phyloP scores from a whole-genome alignment of 345 rosid species.

The Camelina sativa region DNA sequence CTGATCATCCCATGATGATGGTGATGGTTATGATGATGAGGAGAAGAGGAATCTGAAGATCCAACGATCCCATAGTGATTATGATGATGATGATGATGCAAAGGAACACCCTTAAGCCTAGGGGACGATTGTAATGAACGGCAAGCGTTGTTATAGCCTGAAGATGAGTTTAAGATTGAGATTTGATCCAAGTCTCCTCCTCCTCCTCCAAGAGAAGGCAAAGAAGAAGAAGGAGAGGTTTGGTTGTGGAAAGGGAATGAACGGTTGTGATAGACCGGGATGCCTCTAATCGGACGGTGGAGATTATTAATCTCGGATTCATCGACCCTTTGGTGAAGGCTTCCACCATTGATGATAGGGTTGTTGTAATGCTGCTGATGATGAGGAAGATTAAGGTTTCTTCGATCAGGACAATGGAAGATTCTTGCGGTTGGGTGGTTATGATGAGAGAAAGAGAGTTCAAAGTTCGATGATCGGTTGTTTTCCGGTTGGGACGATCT shows the following conservation, averaged over 20 bases:
- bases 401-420: slow-evolving; percentile 42
- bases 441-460: slow-evolving; percentile 45
- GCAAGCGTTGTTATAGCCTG: slow-evolving; percentile 41
- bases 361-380: slow-evolving; percentile 43
- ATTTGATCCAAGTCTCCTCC: slow-evolving; percentile 60
- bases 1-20: slow-evolving; percentile 61
- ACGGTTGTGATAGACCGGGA: slow-evolving; percentile 80
- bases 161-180: slow-evolving; percentile 54
- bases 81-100: slow-evolving; percentile 48
- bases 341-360: slow-evolving; percentile 36
- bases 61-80: slow-evolving; percentile 57
- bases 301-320: slow-evolving; percentile 45
- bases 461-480: slow-evolving; percentile 42
- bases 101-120: slow-evolving; percentile 56
- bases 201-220: slow-evolving; percentile 53
- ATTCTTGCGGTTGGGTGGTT: slow-evolving; percentile 33
- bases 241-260: slow-evolving; percentile 69
- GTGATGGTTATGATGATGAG: slow-evolving; percentile 52
- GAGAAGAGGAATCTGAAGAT: slow-evolving; percentile 53
- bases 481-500: slow-evolving; percentile 34
- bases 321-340: slow-evolving; percentile 37
- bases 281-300: slow-evolving; percentile 74
- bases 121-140: slow-evolving; percentile 48
- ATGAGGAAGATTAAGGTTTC: slow-evolving; percentile 33
- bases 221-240: slow-evolving; percentile 48